Conservation (phyloP, 2,329 filamentous ascomycete species). For the Hypoxylon sp. region DNA sequence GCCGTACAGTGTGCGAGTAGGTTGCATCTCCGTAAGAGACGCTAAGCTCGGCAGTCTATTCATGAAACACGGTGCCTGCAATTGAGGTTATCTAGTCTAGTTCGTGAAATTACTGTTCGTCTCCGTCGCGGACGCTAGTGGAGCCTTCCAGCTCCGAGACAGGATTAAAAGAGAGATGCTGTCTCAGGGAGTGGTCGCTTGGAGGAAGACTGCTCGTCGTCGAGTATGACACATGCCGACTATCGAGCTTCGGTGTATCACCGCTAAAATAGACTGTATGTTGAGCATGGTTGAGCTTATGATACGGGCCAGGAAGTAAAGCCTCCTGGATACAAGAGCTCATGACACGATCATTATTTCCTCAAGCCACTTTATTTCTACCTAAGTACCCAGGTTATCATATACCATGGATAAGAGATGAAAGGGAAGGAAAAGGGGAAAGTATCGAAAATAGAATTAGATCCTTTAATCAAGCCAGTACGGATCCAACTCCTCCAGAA, state of each 20-base stretch:
- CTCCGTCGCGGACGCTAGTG: not conserved
- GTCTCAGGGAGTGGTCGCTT: not conserved
- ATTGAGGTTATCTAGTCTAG: constrained; percentile 7
- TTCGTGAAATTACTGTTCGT: constrained; percentile 16
- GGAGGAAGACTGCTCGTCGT: not conserved
- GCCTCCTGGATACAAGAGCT: too few species aligned
- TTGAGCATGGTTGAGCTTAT: too few species aligned
- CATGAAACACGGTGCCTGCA: not conserved
- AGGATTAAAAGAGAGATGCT: not conserved
- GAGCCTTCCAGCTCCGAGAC: constrained; percentile 26
- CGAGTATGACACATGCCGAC: not conserved
- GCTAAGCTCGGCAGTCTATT: not conserved
- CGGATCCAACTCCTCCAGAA: constrained; percentile 60
- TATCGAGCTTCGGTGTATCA: not conserved
- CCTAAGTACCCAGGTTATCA: too few species aligned
- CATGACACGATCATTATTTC: too few species aligned
- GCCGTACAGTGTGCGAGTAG: not conserved
- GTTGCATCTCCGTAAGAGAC: not conserved
- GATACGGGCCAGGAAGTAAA: too few species aligned
- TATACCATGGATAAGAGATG: not conserved
- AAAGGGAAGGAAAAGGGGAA: too few species aligned
- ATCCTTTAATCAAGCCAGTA: constrained; percentile 56
- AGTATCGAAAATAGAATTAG: not conserved
- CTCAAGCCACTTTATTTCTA: too few species aligned
- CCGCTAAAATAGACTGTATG: too few species aligned